phyloP scores from a whole-genome alignment of 805 yeast species.

The Lachancea fermentati region DNA sequence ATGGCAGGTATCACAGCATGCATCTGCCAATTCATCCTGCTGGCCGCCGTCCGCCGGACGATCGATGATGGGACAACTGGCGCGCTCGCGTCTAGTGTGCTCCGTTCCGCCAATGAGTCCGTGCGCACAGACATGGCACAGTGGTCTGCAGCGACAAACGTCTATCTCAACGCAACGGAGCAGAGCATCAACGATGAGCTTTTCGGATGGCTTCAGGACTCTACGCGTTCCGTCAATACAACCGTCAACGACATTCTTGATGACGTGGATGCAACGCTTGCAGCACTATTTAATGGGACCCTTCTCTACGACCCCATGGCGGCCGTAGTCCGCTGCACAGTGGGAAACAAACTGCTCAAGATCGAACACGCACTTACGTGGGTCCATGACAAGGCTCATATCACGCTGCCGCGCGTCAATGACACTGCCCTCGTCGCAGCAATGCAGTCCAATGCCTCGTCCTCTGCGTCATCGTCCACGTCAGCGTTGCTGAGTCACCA shows the following conservation, averaged over 20 bases:
- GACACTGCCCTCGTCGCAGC: slow-evolving; percentile 26
- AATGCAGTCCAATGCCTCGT: slow-evolving; percentile 4
- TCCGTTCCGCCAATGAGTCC: slow-evolving; percentile 8
- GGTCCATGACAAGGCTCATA: slow-evolving; percentile 59
- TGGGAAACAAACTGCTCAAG: slow-evolving; percentile 63
- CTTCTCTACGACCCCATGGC: slow-evolving; percentile 57
- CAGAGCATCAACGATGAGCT: slow-evolving; percentile 52
- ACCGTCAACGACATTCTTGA: slow-evolving; percentile 55
- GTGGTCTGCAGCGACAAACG: slow-evolving; percentile 58
- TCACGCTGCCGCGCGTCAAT: slow-evolving; percentile 51
- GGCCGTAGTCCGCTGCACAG: slow-evolving; percentile 69
- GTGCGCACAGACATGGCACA: slow-evolving; percentile 28
- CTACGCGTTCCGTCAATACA: slow-evolving; percentile 52
- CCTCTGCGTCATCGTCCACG: not conserved
- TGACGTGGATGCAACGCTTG: slow-evolving; percentile 54
- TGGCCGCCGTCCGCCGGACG: slow-evolving; percentile 24
- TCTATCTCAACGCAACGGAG: slow-evolving; percentile 45
- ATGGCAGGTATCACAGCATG: slow-evolving; percentile 52
- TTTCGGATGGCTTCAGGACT: slow-evolving; percentile 57
- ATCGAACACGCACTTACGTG: slow-evolving; percentile 73
- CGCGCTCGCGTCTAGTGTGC: slow-evolving; percentile 4
- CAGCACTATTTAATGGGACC: slow-evolving; percentile 60
- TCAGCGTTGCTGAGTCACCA: slow-evolving; percentile 1
- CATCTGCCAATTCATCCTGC: slow-evolving; percentile 46
- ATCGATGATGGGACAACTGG: slow-evolving; percentile 3